phyloP scores from a whole-genome alignment of 257 asterid species.

The Coffea canephora region DNA sequence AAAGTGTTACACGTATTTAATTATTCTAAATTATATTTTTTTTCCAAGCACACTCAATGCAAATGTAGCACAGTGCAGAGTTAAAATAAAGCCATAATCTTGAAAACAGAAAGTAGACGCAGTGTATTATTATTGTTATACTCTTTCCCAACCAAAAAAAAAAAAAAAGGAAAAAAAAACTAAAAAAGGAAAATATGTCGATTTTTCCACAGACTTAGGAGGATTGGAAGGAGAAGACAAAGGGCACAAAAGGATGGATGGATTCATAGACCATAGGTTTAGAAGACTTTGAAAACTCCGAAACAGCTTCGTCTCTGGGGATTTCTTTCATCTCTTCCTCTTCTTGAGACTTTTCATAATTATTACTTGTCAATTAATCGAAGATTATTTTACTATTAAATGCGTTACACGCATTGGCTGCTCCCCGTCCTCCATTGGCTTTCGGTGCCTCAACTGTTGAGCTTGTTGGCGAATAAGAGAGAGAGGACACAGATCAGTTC shows the following conservation, averaged over 20 bases:
- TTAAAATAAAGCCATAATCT: neutral
- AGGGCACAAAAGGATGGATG: constrained; percentile 6
- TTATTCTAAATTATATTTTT: too few relatives aligned
- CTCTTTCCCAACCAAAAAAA: neutral
- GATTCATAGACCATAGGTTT: constrained; percentile 17
- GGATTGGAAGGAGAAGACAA: constrained; percentile 10
- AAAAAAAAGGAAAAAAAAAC: neutral
- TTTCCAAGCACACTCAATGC: neutral
- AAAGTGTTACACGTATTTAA: too few relatives aligned
- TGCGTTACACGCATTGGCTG: constrained; percentile 35
- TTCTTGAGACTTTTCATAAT: neutral
- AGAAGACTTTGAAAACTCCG: constrained; percentile 45
- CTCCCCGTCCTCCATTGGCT: constrained; percentile 20
- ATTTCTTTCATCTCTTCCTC: constrained; percentile 5
- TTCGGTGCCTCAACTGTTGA: constrained; percentile 26
- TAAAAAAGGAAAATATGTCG: constrained; percentile 10
- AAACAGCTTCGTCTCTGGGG: constrained; percentile 33
- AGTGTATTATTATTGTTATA: neutral
- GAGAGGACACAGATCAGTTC: constrained; percentile 42
- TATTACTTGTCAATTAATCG: constrained; percentile 14
- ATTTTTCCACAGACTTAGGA: constrained; percentile 30
- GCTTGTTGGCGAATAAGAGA: constrained; percentile 18
- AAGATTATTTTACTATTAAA: constrained; percentile 11
- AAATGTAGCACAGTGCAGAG: neutral
- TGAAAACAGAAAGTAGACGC: neutral